Evolutionary conservation across 768 basidiomycete genomes (phyloP).

Genomic region (Lentinula sp.): DNA sequence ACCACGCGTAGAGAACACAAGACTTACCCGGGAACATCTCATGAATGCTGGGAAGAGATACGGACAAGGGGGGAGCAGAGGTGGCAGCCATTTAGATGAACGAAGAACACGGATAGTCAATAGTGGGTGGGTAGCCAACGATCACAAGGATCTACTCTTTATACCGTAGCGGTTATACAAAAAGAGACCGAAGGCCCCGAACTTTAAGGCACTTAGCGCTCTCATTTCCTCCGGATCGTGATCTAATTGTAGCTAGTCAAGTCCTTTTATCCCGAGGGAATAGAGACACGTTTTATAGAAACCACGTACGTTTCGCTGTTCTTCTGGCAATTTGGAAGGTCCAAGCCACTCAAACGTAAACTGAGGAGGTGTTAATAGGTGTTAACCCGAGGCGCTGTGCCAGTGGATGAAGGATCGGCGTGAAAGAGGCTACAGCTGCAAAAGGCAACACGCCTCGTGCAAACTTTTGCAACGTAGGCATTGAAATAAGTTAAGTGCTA

Average conservation of each 20-base stretch:
- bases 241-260: not conserved
- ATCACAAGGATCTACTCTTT: not conserved
- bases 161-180: not conserved
- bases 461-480: not conserved
- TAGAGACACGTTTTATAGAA: constrained; percentile 4
- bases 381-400: not conserved
- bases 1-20: constrained; percentile 7
- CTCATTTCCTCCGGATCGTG: not conserved
- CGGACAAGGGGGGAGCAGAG: not conserved
- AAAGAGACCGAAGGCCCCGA: not conserved
- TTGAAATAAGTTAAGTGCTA: too few species aligned
- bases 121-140: not conserved
- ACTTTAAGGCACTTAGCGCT: not conserved
- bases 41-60: constrained; percentile 41
- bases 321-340: not conserved
- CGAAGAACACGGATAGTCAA: not conserved
- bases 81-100: not conserved
- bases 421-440: not conserved
- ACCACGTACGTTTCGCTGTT: constrained; percentile 1
- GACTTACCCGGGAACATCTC: constrained; percentile 51
- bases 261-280: constrained; percentile 1
- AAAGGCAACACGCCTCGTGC: not conserved
- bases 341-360: not conserved
- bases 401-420: not conserved
- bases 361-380: not conserved